Base-by-base conservation (phyloP, 139 green algal species). In the Dunaliella primolecta region DNA sequence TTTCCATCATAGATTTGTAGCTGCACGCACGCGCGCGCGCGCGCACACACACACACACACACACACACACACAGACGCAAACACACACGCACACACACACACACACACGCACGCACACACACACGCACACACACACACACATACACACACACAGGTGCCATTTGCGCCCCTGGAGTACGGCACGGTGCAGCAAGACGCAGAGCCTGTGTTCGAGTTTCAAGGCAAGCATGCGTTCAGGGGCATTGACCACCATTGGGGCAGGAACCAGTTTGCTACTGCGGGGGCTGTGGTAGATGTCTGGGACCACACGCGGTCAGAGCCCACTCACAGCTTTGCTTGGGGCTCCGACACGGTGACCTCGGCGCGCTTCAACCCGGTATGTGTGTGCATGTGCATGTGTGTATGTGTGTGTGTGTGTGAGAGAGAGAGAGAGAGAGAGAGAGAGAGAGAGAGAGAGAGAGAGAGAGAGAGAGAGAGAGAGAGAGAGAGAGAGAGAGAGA, bases 281-380 rank as follows among this genome's bases (percentile, higher is more conserved):
- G 95, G 95, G 0, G 87, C 89, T 0, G 87, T 84, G 31, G 93
- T 99, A 23, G 93, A 99, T 36, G 75, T 99, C 1, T 99, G 97
- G 97, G 94, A 98, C 86, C 94, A 98, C 84, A 86, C 90, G 46
- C 92, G 95, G 56, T 93, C 90, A 20, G 92, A 98, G 85, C 97
- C 97, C 21, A 87, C 99, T 57, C 87, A 89, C 78, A 95, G 74
- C 57, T 98, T 99, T 78, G 85, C 86, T 2, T 99, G 97, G 97
- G 97, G 97, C 3, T 81, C 74, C 55, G 97, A 99, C 81, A 95
- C 92, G 0, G 88, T 98, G 35, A 92, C 88, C 20, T 95, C 93
- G 3, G 92, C 98, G 23, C 93, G 95, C 37, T 99, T 98, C 92
- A 99, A 99, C 90, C 95, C 97, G 38, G 96, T 95, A 64, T 34